phyloP scores from a whole-genome alignment of 495 filamentous ascomycete species.

The Parmelia sp. region DNA sequence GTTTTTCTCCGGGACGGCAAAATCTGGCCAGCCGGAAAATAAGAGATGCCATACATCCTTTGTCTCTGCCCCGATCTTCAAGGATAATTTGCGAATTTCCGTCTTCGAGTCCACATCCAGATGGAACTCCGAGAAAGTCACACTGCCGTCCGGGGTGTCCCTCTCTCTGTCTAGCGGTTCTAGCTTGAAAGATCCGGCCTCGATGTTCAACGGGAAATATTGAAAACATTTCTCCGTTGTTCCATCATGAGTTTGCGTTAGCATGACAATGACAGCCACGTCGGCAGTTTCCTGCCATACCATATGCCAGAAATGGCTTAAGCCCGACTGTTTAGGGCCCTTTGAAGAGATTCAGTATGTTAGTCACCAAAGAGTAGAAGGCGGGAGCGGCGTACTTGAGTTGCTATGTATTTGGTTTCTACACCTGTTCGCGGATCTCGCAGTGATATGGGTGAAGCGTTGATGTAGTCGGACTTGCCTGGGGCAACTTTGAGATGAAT shows the following conservation, averaged over 20 bases:
- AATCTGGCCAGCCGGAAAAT: slow-evolving; percentile 92
- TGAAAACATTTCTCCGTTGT: slow-evolving; percentile 84
- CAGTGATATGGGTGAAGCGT: slow-evolving; percentile 81
- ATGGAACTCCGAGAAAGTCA: slow-evolving; percentile 44
- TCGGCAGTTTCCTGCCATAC: slow-evolving; percentile 74
- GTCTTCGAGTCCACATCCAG: slow-evolving; percentile 46
- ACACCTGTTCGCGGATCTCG: slow-evolving; percentile 46
- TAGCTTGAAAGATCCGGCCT: slow-evolving; percentile 39
- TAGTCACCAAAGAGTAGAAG: not conserved
- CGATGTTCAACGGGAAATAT: slow-evolving; percentile 67
- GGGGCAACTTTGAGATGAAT: slow-evolving; percentile 76
- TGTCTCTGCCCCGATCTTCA: slow-evolving; percentile 51
- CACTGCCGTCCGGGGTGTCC: slow-evolving; percentile 32
- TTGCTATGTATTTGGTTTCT: slow-evolving; percentile 59
- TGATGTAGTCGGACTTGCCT: slow-evolving; percentile 85
- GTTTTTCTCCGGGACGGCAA: slow-evolving; percentile 73
- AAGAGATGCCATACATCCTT: slow-evolving; percentile 83
- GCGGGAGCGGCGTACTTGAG: slow-evolving; percentile 46
- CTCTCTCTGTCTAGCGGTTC: slow-evolving; percentile 45
- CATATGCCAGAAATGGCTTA: slow-evolving; percentile 93
- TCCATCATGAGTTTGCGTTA: slow-evolving; percentile 80
- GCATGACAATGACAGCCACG: slow-evolving; percentile 87
- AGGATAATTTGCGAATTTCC: slow-evolving; percentile 49
- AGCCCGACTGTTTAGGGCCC: slow-evolving; percentile 68
- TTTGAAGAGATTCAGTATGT: slow-evolving; percentile 32